Evolutionary conservation across 106 monocot species (phyloP).

Genomic region (Iris macrosiphon): DNA sequence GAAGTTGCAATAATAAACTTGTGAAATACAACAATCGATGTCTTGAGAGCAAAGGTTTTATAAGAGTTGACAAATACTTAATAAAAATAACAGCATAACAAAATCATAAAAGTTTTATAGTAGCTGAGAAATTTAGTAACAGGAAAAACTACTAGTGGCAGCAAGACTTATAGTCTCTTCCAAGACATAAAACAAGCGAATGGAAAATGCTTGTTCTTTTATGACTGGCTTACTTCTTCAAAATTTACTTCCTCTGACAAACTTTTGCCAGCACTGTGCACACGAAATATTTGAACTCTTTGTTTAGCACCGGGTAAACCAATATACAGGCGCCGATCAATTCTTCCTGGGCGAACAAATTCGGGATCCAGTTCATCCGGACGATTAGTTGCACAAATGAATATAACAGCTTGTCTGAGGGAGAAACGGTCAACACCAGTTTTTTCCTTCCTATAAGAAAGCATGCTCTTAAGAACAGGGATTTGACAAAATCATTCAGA

Average conservation of each 20-base stretch:
- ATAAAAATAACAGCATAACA: too few species aligned
- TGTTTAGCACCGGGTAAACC: slow-evolving; percentile 85
- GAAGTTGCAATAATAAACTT: too few species aligned
- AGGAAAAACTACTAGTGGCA: background rate
- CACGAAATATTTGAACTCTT: slow-evolving; percentile 60
- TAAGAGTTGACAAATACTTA: too few species aligned
- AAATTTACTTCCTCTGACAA: slow-evolving; percentile 71
- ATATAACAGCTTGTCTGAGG: slow-evolving; percentile 81
- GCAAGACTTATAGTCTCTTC: too few species aligned
- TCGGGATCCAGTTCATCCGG: slow-evolving; percentile 83
- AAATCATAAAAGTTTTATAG: too few species aligned
- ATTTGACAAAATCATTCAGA: background rate
- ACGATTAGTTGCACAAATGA: slow-evolving; percentile 87
- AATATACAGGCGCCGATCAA: slow-evolving; percentile 71
- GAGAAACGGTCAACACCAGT: slow-evolving; percentile 78
- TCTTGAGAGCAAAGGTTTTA: too few species aligned
- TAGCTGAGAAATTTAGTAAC: too few species aligned
- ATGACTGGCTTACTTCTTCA: slow-evolving; percentile 53
- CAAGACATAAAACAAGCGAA: background rate
- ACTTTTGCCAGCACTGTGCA: slow-evolving; percentile 70
- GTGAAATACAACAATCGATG: too few species aligned
- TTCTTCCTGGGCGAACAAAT: slow-evolving; percentile 67
- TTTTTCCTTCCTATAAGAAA: slow-evolving; percentile 62
- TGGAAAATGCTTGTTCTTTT: too few species aligned
- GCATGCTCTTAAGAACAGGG: background rate